Conservation (phyloP, 2,329 filamentous ascomycete species). For the Neofusicoccum laricinum region DNA sequence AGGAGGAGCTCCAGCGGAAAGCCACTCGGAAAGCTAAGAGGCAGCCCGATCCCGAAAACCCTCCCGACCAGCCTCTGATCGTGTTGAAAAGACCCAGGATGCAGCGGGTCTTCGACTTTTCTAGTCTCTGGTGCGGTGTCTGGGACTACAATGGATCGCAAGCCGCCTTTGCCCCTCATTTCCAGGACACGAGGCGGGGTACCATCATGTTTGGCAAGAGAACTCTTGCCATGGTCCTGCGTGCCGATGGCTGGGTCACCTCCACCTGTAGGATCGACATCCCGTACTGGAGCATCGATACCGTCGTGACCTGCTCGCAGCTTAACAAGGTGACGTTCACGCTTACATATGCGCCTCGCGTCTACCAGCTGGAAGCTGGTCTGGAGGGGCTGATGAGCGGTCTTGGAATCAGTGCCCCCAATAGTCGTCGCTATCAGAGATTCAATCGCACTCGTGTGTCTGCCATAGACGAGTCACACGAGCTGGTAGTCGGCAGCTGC, state of each 20-base stretch:
- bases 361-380: slow-evolving; percentile 30
- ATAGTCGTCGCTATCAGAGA: slow-evolving; percentile 11
- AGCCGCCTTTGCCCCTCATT: slow-evolving; percentile 42
- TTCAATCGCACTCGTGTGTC: slow-evolving; percentile 29
- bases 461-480: slow-evolving; percentile 35
- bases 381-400: slow-evolving; percentile 20
- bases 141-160: slow-evolving; percentile 39
- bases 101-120: slow-evolving; percentile 23
- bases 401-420: slow-evolving; percentile 13
- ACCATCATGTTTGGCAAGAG: slow-evolving; percentile 35
- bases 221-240: slow-evolving; percentile 27
- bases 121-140: slow-evolving; percentile 36
- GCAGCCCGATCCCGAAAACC: background rate
- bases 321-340: slow-evolving; percentile 37
- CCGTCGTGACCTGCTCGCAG: slow-evolving; percentile 31
- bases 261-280: slow-evolving; percentile 38
- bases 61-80: background rate
- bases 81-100: background rate
- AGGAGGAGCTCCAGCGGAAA: slow-evolving; percentile 14
- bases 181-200: slow-evolving; percentile 40
- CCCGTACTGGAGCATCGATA: slow-evolving; percentile 42
- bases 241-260: slow-evolving; percentile 17
- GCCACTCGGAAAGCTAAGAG: slow-evolving; percentile 4
- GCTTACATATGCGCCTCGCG: slow-evolving; percentile 37
- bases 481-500: slow-evolving; percentile 44